phyloP scores from a whole-genome alignment of 345 rosid species.

The Eucalyptus regnans region DNA sequence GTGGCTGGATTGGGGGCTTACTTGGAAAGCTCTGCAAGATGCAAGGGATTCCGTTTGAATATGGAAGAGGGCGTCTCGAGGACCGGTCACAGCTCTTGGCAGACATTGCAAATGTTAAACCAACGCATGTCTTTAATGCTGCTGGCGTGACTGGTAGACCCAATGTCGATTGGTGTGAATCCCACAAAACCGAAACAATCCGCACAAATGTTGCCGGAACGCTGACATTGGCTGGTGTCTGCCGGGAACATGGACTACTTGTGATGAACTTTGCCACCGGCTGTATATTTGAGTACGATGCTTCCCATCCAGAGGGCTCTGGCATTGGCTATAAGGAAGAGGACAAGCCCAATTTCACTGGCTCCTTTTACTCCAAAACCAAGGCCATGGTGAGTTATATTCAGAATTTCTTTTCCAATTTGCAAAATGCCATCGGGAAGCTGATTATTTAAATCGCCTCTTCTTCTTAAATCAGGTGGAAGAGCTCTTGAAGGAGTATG shows the following conservation, averaged over 20 bases:
- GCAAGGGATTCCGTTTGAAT: conserved; percentile 62
- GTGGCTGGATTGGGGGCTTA: conserved; percentile 92
- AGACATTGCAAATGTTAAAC: conserved; percentile 57
- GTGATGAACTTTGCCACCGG: conserved; percentile 88
- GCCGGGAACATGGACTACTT: conserved; percentile 65
- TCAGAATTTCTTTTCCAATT: not conserved
- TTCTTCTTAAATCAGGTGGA: conserved; percentile 47
- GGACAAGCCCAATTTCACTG: conserved; percentile 65
- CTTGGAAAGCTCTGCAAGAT: conserved; percentile 73
- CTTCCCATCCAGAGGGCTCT: conserved; percentile 68
- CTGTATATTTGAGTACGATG: conserved; percentile 85
- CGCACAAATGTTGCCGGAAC: conserved; percentile 87
- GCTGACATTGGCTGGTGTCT: conserved; percentile 70
- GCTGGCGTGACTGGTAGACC: conserved; percentile 96
- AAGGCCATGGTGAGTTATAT: conserved; percentile 54
- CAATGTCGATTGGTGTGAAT: conserved; percentile 95
- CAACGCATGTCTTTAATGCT: conserved; percentile 84
- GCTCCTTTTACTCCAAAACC: conserved; percentile 85
- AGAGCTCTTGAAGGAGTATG: conserved; percentile 77
- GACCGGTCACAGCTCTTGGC: conserved; percentile 58
- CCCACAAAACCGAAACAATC: conserved; percentile 79
- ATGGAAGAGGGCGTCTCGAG: conserved; percentile 81
- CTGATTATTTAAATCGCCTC: not conserved
- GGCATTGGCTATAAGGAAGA: conserved; percentile 81
- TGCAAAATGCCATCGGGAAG: not conserved